These are phyloP conservation scores for Microdochium bolleyi DNA, from an alignment of 2,329 filamentous ascomycete species.

Conservation along the genomic window DNA sequence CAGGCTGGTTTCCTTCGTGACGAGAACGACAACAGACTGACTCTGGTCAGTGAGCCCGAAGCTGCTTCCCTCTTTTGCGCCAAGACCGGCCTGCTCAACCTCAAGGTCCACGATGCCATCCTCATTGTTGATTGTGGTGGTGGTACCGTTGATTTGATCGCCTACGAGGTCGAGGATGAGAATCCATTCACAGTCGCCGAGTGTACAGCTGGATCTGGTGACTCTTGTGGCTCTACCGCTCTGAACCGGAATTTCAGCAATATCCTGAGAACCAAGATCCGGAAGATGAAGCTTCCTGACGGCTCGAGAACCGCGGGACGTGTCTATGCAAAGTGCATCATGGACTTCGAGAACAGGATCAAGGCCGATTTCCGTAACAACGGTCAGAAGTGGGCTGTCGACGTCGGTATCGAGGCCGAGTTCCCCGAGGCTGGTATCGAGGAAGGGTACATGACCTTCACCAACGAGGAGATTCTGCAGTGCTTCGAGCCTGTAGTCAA, in stretches of 20 bases:
- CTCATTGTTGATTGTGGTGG: conserved; percentile 97
- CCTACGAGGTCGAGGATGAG: conserved; percentile 97
- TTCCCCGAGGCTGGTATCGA: conserved; percentile 97
- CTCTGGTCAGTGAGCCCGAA: conserved; percentile 91
- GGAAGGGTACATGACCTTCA: conserved; percentile 99
- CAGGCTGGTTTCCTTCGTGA: conserved; percentile 95
- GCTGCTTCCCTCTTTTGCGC: conserved; percentile 96
- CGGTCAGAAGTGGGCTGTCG: conserved; percentile 97
- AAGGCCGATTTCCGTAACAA: conserved; percentile 99
- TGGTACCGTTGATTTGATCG: conserved; percentile 97
- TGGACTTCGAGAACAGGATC: conserved; percentile 99
- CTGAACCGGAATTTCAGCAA: conserved; percentile 98
- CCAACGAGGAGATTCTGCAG: conserved; percentile 96
- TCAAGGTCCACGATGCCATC: conserved; percentile 98
- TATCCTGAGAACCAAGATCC: conserved; percentile 92
- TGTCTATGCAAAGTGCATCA: conserved; percentile 98
- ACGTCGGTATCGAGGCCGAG: conserved; percentile 96
- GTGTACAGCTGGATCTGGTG: conserved; percentile 93
- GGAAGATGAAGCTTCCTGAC: conserved; percentile 98
- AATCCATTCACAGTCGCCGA: conserved; percentile 94
- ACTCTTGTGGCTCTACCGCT: conserved; percentile 96
- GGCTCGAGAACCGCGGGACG: conserved; percentile 95
- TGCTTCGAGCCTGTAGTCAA: conserved; percentile 99
- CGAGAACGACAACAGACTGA: conserved; percentile 94
- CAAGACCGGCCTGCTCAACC: conserved; percentile 89